phyloP scores from a whole-genome alignment of 1,284 basidiomycete species.

The Ustilago loliicola region DNA sequence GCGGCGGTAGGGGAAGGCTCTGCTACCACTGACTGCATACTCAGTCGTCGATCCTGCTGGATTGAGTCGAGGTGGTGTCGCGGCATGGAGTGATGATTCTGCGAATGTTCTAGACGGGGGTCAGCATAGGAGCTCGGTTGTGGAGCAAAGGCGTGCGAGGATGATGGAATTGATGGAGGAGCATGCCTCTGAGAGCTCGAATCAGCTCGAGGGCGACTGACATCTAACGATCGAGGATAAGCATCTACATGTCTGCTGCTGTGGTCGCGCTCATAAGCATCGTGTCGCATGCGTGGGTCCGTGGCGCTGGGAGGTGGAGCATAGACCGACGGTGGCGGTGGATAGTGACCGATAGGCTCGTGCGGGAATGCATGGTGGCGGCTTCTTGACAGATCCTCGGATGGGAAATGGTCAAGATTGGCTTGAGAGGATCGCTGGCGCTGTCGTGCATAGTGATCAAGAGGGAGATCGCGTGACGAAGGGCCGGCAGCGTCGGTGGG shows the following conservation, averaged over 20 bases:
- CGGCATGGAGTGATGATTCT: neutral
- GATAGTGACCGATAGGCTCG: constrained; percentile 6
- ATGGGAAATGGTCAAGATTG: neutral
- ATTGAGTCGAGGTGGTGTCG: constrained; percentile 6
- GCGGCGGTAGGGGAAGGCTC: neutral
- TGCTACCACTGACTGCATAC: neutral
- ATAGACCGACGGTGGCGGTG: constrained; percentile 10
- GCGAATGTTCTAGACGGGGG: constrained; percentile 7
- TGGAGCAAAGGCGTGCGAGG: neutral
- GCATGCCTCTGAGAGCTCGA: neutral
- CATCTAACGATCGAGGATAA: neutral
- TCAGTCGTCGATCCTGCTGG: constrained; percentile 5
- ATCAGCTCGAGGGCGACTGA: neutral
- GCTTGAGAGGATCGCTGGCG: constrained; percentile 7
- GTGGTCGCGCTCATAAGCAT: constrained; percentile 5
- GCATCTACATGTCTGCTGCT: neutral
- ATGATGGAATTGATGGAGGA: neutral
- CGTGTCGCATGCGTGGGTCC: neutral
- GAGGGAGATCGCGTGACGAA: constrained; percentile 5
- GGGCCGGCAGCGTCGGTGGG: neutral
- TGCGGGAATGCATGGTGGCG: constrained; percentile 1
- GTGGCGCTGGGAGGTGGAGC: constrained; percentile 8
- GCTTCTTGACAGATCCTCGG: neutral
- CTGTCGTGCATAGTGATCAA: constrained; percentile 1
- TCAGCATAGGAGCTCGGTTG: neutral